Base-by-base conservation (phyloP, 208 protist species). In the Trypanosoma rangeli region DNA sequence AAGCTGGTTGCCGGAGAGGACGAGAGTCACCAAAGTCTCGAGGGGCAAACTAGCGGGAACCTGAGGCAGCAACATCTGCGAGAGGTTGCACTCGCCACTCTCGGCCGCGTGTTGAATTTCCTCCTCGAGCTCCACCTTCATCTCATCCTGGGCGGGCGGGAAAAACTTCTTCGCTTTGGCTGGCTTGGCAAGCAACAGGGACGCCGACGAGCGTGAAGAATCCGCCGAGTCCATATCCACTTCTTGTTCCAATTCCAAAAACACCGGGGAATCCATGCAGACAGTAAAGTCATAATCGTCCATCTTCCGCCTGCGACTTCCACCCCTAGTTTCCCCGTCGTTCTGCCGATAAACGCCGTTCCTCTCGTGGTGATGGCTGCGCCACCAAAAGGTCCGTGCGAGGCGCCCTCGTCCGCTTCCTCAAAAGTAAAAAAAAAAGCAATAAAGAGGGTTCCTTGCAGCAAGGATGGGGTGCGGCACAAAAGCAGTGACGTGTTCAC, bases 1-100 rank as follows among this genome's bases (percentile, higher is more conserved):
- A 20, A 93, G 52, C 26, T 77, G 52, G 72, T 95, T 95, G 12
- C 86, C 65, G 9, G 83, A 88, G 5, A 95, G 72, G 44, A 73
- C 79, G 2, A 95, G 71, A 35, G 73, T 70, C 0, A 58, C 74
- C 20, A 95, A 60, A 15, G 64, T 73, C 5, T 66, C 39, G 18
- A 87, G 53, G 9, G 87, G 79, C 3, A 92, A 59, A 13, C 64
- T 74, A 15, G 29, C 9, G 8, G 87, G 85, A 42, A 91, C 64
- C 8, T 5, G 35, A 3, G 49, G 55, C 3, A 95, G 61, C 4
- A 79, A 57, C 50, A 93, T 59, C 8, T 81, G 81, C 0, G 87
- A 81, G 10, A 95, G 66, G 70, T 93, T 79, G 70, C 87, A 93
- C 20, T 87, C 74, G 16, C 80, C 76, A 1, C 78, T 83, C 16